Evolutionary conservation across 2,329 filamentous ascomycete species (phyloP), one percentile per base, ranked within the genome.

Genomic region (Sphaerulina vaccinii): DNA sequence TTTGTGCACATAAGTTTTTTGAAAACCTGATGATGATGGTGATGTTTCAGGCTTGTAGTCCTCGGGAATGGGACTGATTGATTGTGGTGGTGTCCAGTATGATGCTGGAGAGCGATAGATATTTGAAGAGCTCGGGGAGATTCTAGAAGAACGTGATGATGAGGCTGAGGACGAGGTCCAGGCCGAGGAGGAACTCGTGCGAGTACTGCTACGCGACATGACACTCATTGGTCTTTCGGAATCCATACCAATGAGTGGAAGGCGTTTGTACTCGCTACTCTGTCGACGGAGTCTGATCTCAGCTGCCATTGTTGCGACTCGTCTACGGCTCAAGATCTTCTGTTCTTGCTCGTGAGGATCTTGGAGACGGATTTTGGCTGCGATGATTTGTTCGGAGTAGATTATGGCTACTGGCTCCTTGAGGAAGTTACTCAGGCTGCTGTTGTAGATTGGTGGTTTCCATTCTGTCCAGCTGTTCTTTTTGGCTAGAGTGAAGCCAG

Each of bases 351-450:
- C 27, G 5, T 10, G 61, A 6, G 71, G 64, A 35, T 72, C 68
- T 42, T 70, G 68, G 15, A 50, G 50, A 2, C 67, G 27, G 54
- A 62, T 46, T 36, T 61, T 56, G 16, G 57, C 57, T 3, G 56
- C 58, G 11, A 68, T 68, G 38, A 75, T 70, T 56, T 72, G 73
- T 55, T 79, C 76, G 62, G 82, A 79, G 65, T 85, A 85, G 16
- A 82, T 74, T 18, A 79, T 78, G 1, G 79, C 75, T 24, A 84
- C 75, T 1, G 82, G 80, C 62, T 84, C 80, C 52, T 80, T 80
- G 51, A 86, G 71, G 66, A 86, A 86, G 2, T 73, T 77, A 10
- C 73, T 71, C 15, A 80, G 78, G 46, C 74, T 79, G 37, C 72
- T 70, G 40, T 74, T 53, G 56, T 61, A 59, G 8, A 71, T 65